A percentile compares a stretch with the other conserved stretches of the same genome.
Conservation (phyloP, 257 asterid genomes). For the Cynanchum wilfordii region DNA sequence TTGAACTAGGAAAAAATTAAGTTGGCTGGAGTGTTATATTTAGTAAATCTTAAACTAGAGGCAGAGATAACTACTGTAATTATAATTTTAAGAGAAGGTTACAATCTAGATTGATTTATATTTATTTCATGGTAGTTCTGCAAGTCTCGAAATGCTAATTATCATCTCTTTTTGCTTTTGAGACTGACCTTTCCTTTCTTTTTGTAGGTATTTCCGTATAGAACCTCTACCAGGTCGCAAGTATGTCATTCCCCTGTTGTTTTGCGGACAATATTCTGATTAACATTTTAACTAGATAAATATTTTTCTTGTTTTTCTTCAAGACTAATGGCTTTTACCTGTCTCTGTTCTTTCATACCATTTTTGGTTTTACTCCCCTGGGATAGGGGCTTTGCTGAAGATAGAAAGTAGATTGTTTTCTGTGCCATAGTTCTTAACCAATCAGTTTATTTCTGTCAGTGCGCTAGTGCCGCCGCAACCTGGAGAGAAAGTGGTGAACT, state of each 20-base stretch:
- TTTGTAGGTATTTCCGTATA: conserved; percentile 81
- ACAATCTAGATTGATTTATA: too few species aligned
- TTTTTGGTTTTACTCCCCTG: background rate
- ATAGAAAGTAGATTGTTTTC: background rate
- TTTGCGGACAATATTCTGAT: conserved; percentile 6
- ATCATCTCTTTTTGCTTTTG: background rate
- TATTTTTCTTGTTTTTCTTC: background rate
- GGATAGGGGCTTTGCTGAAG: background rate
- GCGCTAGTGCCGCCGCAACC: conserved; percentile 84
- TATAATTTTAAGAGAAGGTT: too few species aligned
- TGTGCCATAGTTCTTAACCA: background rate
- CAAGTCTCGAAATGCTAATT: background rate
- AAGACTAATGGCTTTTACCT: background rate
- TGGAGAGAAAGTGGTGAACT: conserved; percentile 85
- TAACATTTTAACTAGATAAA: background rate
- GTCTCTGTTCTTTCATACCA: background rate
- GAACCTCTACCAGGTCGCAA: conserved; percentile 97
- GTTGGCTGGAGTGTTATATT: background rate
- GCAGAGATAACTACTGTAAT: background rate
- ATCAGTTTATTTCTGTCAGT: conserved; percentile 40
- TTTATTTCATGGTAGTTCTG: background rate
- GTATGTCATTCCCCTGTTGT: conserved; percentile 40
- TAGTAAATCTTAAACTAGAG: too few species aligned
- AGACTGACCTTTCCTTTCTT: conserved; percentile 4
- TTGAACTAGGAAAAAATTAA: background rate